Base-by-base conservation (phyloP, 176 grass and related monocot genomes). In the Poa pratensis region DNA sequence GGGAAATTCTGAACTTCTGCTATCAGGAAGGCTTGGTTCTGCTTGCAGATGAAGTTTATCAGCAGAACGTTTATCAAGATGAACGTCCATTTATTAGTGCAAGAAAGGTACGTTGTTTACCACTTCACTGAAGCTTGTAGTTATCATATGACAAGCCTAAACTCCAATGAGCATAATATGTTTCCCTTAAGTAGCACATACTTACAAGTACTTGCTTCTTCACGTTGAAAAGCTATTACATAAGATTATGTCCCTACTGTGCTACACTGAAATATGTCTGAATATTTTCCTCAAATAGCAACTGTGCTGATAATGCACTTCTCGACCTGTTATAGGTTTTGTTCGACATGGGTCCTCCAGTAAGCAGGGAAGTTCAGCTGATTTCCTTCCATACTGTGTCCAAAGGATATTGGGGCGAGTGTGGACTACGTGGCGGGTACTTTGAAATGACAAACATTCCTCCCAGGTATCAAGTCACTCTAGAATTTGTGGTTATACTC, bases 391-490 rank as follows among this genome's bases (percentile, higher is more conserved):
- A 96, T 84, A 99, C 97, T 24, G 97, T 99, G 64, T 99, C 97
- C 17, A 99, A 99, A 89, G 97, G 97, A 68, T 94, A 91, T 52
- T 99, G 97, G 97, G 97, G 97, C n/a, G 97, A 99, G 78, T 99
- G 97, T 85, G 97, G 97, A 65, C 97, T 96, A 68, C 97, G 97
- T 87, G 97, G 97, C n/a, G 94, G 97, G 71, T 99, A 99, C 83
- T 99, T 99, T 80, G 97, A 99, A 89, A 99, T 99, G 97, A 99
- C 97, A 73, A 99, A 99, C 82, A 79, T 99, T 79, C 66, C 97
- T 86, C 86, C 88, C 60, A 92, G 90, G 97, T 99, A 88, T 78
- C 71, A 57, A 80, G 39, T 9, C 30, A 71, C 54, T 83, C 23
- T 40, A 86, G 61, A 74, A 61, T 84, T n/a, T 26, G 4, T 87